These are phyloP conservation scores for Zymoseptoria crescenta DNA, from an alignment of 2,329 filamentous ascomycete genomes.

Conservation along the genomic window DNA sequence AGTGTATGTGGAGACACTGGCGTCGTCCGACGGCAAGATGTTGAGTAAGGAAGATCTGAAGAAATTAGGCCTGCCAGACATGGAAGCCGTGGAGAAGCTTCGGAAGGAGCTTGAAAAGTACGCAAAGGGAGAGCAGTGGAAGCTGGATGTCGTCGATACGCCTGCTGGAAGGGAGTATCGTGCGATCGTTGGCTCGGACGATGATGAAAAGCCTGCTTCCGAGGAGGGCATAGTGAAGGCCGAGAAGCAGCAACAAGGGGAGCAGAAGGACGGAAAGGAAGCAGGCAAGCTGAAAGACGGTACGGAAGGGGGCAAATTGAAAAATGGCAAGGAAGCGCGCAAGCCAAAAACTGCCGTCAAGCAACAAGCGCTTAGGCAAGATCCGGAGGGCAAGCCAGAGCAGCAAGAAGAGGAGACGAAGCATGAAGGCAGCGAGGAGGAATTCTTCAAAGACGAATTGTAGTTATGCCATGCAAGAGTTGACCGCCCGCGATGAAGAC, in stretches of 20 bases:
- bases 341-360: neutral
- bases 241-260: slow-evolving; percentile 39
- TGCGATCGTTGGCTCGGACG: slow-evolving; percentile 57
- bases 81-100: slow-evolving; percentile 64
- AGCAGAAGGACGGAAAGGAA: slow-evolving; percentile 10
- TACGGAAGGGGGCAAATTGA: neutral
- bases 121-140: slow-evolving; percentile 68
- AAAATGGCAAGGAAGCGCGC: neutral
- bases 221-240: slow-evolving; percentile 26
- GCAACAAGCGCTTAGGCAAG: slow-evolving; percentile 21
- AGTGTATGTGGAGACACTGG: slow-evolving; percentile 44
- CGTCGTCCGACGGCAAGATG: slow-evolving; percentile 49
- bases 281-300: neutral
- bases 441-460: slow-evolving; percentile 23
- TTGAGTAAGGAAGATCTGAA: slow-evolving; percentile 40
- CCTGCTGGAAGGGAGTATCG: slow-evolving; percentile 59
- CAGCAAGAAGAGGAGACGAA: slow-evolving; percentile 2
- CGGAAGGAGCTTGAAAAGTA: slow-evolving; percentile 59
- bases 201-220: slow-evolving; percentile 34
- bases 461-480: slow-evolving; percentile 3
- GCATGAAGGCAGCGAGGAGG: slow-evolving; percentile 18
- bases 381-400: slow-evolving; percentile 4
- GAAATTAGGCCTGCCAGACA: slow-evolving; percentile 56
- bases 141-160: slow-evolving; percentile 68
- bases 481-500: neutral